A percentile compares a stretch with the other conserved stretches of the same genome.
Conservation (phyloP, 345 rosid species). For the Syzygium aqueum region DNA sequence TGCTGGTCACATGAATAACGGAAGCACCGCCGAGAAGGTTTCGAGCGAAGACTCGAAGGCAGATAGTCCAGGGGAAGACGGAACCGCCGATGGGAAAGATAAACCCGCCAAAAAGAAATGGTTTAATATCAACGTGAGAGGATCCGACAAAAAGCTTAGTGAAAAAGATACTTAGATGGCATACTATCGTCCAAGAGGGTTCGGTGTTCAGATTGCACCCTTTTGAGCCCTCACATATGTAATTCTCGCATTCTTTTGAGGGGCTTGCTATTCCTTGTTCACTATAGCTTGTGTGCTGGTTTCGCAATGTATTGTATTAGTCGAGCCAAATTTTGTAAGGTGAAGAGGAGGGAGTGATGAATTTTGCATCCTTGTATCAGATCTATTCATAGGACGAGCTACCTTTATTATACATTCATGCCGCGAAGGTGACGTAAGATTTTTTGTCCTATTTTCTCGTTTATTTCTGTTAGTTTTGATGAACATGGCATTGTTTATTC, state of each 20-base stretch:
- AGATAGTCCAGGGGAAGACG: constrained; percentile 65
- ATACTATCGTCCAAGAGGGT: background rate
- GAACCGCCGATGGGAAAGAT: constrained; percentile 67
- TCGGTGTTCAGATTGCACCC: background rate
- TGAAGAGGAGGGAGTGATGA: background rate
- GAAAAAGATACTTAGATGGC: constrained; percentile 5
- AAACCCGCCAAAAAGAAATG: constrained; percentile 83
- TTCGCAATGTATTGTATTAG: background rate
- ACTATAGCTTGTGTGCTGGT: background rate
- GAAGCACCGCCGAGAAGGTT: constrained; percentile 62
- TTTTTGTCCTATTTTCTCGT: background rate
- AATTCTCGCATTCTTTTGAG: background rate
- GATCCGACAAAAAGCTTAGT: constrained; percentile 72
- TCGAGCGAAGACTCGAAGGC: constrained; percentile 48
- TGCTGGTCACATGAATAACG: constrained; percentile 9
- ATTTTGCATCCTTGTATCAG: background rate
- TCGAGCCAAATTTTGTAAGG: background rate
- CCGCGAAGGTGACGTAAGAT: background rate
- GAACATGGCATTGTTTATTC: background rate
- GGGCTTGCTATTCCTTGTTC: background rate
- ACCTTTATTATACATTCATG: background rate
- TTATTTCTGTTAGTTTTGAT: background rate
- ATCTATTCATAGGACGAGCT: background rate
- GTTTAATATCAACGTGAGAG: constrained; percentile 83
- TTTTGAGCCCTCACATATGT: background rate